Base-by-base conservation (phyloP, 495 filamentous ascomycete species). In the Penicillium soppii region DNA sequence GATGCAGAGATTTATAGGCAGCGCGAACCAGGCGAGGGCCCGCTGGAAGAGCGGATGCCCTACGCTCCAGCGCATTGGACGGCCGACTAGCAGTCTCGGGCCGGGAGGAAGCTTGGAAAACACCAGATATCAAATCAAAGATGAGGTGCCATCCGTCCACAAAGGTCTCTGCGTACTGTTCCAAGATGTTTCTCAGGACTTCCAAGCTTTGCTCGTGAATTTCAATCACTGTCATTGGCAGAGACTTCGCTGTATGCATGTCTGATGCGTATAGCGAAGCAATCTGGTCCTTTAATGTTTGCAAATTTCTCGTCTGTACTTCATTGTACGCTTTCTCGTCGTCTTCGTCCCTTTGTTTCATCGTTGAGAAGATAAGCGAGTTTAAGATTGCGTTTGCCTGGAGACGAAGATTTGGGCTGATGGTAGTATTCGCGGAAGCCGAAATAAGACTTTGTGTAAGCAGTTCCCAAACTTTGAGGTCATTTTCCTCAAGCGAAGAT, bases 131-230 rank as follows among this genome's bases (percentile, higher is more conserved):
- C 47, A 97, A 84, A 41, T 85, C 85, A 57, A 98, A 96, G 4
- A 88, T 83, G 41, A 88, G 76, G 38, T 85, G 80, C 94, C 94
- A 98, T 17, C 90, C 91, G 45, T 81, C 81, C 7, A 83, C 74
- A 19, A 98, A 79, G 0, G 83, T 77, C 56, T 97, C 94, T 2
- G 92, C 94, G 60, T 87, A 92, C 50, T 92, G 87, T 58, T 97
- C 94, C 6, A 98, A 74, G 15, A 96, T 83, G 47, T 78, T 80
- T 57, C 88, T 88, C 21, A 98, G 71, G 2, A 87, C 84, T 47
- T 96, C 91, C 16, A 98, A 72, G 27, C 87, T 81, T 48, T 87
- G 83, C 47, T 83, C 83, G 64, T 97, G 94, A 13, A 96, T 87
- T 26, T 95, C 89, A 17, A 88, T 66, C 56, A 95, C 86, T 2